Base-by-base conservation (phyloP, 2,329 filamentous ascomycete genomes). In the Aspergillus clavatus region DNA sequence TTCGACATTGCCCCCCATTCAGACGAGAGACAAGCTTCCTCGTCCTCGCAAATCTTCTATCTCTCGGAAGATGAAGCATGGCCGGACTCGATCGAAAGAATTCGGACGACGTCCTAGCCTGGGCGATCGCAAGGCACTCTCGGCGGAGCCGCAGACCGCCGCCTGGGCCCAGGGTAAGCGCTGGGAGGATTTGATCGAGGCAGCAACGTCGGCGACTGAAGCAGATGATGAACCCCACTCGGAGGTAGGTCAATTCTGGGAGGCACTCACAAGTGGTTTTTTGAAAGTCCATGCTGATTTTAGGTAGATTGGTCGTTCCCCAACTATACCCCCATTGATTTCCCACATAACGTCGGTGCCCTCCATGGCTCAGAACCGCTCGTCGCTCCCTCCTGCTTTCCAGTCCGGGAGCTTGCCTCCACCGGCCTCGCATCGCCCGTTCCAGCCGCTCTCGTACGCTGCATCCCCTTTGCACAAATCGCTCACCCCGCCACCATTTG, bases 171-270 rank as follows among this genome's bases (percentile, higher is more conserved):
- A 87, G 69, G 89, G 88, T 54, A 95, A 93, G 72, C 80, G 91
- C 59, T 97, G 91, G 93, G 89, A 95, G 68, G 91, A 97, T 67
- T 77, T 97, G 49, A 94, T 97, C 54, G 90, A 96, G 68, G 91
- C 91, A 42, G 91, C 87, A 43, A 89, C 91, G 24, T 95, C 89
- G 50, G 89, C 90, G 22, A 94, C 89, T 3, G 90, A 95, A 71
- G 91, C 85, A 59, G 79, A 93, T 62, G 89, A 95, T 65, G 89
- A 93, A 53, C 71, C 76, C 62, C 87, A 90, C 54, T 73, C 79
- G 62, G 90, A 95, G 68, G 81, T 91, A 64, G 94, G 88, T 65
- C 18, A 10, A n/a, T 10, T 38, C 21, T 38, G 4, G 26, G 22
- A 24, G 48, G 21, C 27, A 29, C 35, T 18, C 38, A 53, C n/a